These are phyloP conservation scores for barrel medic (Medicago truncatula) DNA, from an alignment of 306 rosid genomes.

Conservation along the genomic window DNA sequence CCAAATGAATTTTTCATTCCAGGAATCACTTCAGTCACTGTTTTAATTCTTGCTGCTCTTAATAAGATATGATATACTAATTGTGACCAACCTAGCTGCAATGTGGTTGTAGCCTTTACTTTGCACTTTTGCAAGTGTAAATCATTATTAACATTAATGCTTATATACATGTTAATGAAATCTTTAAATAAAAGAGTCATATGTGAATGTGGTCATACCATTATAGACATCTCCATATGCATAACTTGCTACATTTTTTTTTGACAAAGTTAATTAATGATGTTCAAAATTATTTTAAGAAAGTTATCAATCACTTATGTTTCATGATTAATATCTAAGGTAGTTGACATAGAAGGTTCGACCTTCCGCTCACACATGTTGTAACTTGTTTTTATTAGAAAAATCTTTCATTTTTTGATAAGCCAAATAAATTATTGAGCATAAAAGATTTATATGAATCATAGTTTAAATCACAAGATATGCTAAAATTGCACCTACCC, in stretches of 20 bases:
- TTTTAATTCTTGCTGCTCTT: slow-evolving; percentile 58
- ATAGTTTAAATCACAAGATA: not conserved
- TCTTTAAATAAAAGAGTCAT: not conserved
- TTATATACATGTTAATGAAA: not conserved
- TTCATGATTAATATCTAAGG: not conserved
- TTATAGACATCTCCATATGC: not conserved
- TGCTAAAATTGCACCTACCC: not conserved
- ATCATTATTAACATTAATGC: not conserved
- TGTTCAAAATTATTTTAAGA: too few relatives aligned
- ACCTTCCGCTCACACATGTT: not conserved
- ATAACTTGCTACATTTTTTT: not conserved
- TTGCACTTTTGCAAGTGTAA: not conserved
- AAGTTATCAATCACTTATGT: not conserved
- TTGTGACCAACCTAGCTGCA: slow-evolving; percentile 6
- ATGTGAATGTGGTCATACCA: not conserved
- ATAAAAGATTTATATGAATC: not conserved
- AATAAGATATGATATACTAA: slow-evolving; percentile 58
- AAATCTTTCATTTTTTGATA: not conserved
- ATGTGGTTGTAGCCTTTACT: slow-evolving; percentile 13
- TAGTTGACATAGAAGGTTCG: not conserved
- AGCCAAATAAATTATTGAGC: not conserved
- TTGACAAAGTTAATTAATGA: too few relatives aligned
- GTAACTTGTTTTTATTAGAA: not conserved
- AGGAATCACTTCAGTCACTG: slow-evolving; percentile 63
- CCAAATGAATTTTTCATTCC: slow-evolving; percentile 62